Evolutionary conservation across 2,329 filamentous ascomycete genomes (phyloP).

Genomic region (Sordariomycetes sp.): DNA sequence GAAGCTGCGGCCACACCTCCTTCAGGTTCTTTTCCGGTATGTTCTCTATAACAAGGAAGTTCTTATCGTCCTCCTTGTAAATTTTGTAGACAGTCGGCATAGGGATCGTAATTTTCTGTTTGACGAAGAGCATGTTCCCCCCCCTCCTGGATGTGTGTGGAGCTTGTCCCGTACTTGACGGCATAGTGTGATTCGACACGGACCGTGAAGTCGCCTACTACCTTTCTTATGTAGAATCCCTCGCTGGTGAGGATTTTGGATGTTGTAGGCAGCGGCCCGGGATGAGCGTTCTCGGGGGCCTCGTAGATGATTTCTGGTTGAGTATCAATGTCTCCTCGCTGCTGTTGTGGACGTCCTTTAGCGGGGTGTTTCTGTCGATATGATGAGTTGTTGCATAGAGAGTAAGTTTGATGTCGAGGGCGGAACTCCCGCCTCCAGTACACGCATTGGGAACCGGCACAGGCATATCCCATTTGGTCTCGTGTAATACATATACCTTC

Average conservation of each 20-base stretch:
- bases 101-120: conserved; percentile 10
- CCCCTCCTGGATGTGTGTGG: conserved; percentile 14
- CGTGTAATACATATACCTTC: no score
- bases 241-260: not conserved
- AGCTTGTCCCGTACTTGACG: conserved; percentile 3
- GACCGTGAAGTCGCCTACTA: conserved; percentile 5
- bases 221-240: not conserved
- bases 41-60: not conserved
- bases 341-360: no score
- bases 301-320: not conserved
- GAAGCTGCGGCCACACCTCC: not conserved
- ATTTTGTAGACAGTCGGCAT: conserved; percentile 18
- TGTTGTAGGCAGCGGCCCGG: not conserved
- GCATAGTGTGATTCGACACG: conserved; percentile 9
- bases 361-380: no score
- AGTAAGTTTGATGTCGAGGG: no score
- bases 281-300: not conserved
- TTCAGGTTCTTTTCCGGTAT: not conserved
- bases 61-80: conserved; percentile 9
- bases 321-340: no score
- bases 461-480: no score
- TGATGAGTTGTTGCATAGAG: no score
- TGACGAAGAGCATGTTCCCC: conserved; percentile 18
- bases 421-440: no score
- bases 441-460: no score